Conservation (phyloP, 2,329 filamentous ascomycete species). For the Sporothrix schenckii region DNA sequence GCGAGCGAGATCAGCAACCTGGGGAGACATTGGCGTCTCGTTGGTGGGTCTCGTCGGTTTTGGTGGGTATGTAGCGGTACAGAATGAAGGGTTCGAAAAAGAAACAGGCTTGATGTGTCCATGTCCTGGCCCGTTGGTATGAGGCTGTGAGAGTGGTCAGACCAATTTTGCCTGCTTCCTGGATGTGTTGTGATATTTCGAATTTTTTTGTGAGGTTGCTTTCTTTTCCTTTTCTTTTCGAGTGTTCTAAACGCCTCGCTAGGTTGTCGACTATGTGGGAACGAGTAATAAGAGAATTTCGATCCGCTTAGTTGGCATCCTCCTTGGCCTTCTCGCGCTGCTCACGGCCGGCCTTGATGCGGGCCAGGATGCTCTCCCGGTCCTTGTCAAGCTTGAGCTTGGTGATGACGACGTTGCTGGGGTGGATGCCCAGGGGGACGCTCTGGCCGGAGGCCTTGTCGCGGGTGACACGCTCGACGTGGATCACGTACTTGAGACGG, state of each 20-base stretch:
- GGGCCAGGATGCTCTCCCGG: constrained; percentile 83
- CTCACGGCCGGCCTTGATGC: constrained; percentile 80
- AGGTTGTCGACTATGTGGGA: constrained; percentile 5
- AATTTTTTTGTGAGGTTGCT: not conserved
- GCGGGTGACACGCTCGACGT: constrained; percentile 93
- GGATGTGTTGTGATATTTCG: constrained; percentile 22
- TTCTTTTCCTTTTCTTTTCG: constrained; percentile 12
- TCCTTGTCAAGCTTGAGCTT: constrained; percentile 99
- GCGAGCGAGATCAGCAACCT: not conserved
- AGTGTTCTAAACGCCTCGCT: not conserved
- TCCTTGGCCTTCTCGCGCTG: constrained; percentile 71
- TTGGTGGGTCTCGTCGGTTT: constrained; percentile 3
- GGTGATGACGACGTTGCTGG: constrained; percentile 96
- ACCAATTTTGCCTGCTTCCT: not conserved
- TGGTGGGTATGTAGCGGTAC: constrained; percentile 27
- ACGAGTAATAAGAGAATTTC: not conserved
- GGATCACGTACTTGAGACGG: constrained; percentile 96
- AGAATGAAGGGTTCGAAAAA: constrained; percentile 26
- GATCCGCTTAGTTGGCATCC: constrained; percentile 52
- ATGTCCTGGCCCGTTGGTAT: not conserved
- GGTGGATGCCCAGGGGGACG: constrained; percentile 90
- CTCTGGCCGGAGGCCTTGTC: constrained; percentile 98
- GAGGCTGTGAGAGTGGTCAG: not conserved
- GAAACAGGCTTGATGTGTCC: constrained; percentile 2
- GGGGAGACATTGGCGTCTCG: constrained; percentile 25